Evolutionary conservation across 345 rosid genomes (phyloP), one percentile per base, ranked within the genome.

Genomic region (Xanthoceras sorbifolium): DNA sequence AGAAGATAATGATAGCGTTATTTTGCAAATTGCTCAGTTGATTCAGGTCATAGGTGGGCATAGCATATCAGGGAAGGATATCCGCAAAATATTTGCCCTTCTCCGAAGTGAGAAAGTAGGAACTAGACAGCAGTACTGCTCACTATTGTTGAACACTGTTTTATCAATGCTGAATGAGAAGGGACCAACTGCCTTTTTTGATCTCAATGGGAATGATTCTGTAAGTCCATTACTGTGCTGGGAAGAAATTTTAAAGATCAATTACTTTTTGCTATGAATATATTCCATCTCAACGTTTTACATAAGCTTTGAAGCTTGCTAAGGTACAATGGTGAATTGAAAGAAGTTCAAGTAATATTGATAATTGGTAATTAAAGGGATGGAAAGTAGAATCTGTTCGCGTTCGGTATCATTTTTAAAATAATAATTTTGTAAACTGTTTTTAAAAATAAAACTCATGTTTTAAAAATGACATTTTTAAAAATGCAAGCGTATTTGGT

Each of bases 41-140:
- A 88, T 90, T 86, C 96, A 90, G 86, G 91, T 93, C 77, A 85
- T 91, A 75, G 99, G 99, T 82, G 99, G 99, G 79, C 96, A 95
- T 86, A 93, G 98, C 86, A 89, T 95, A 80, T 95, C 98, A 76
- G 99, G 99, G 76, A 95, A 92, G 90, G 99, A 95, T 84, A 93
- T 95, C 46, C 96, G 99, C 69, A 95, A 91, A 85, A 91, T 95
- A 61, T 95, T 95, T 75, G 92, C 98, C 66, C 92, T 95, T 78
- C 97, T 95, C 42, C 93, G 99, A 79, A 89, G 97, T 82, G 94
- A 95, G 86, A 95, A 90, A 90, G 94, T 93, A 71, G 91, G 96
- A 54, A 85, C 85, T 65, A 85, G 83, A 71, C 98, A 88, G 83
- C 91, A 89, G 72, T 91, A 89, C 83, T 92, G 96, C 86, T 93